phyloP scores from a whole-genome alignment of 164 flowering plant genomes.

The Vitis riparia region DNA sequence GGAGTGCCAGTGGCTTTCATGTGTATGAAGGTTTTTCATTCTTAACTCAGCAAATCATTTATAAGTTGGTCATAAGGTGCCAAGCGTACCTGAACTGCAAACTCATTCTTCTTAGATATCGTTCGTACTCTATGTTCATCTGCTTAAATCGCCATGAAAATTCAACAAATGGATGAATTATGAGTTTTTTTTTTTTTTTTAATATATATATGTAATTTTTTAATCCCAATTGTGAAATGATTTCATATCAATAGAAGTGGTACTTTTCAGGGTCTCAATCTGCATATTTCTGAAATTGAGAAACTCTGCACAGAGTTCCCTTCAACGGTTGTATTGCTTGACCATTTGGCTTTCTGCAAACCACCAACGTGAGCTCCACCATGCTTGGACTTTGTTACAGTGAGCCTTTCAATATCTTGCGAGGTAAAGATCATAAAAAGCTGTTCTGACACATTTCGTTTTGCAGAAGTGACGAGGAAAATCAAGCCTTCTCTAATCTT shows the following conservation, averaged over 20 bases:
- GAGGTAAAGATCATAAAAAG: neutral
- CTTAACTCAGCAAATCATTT: neutral
- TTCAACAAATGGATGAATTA: too few species aligned
- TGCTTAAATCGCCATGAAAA: too few species aligned
- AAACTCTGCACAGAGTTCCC: slow-evolving; percentile 82
- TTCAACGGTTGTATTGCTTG: slow-evolving; percentile 72
- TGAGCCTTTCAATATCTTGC: slow-evolving; percentile 5
- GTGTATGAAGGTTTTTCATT: slow-evolving; percentile 75
- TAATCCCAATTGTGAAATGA: neutral
- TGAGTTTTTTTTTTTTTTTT: too few species aligned
- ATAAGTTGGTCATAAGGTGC: neutral
- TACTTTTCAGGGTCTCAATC: slow-evolving; percentile 70
- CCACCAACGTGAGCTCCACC: slow-evolving; percentile 62
- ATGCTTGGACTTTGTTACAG: neutral
- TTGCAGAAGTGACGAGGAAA: slow-evolving; percentile 69
- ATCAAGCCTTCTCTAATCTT: slow-evolving; percentile 48
- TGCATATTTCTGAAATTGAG: slow-evolving; percentile 78
- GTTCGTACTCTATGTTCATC: too few species aligned
- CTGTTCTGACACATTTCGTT: slow-evolving; percentile 4
- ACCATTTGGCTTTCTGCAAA: slow-evolving; percentile 91
- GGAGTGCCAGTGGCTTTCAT: slow-evolving; percentile 87
- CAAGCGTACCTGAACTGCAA: too few species aligned
- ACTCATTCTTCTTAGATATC: too few species aligned
- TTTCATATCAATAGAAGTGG: neutral
- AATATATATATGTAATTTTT: too few species aligned